Evolutionary conservation across 192 early-diverging fungal genomes (phyloP).

Genomic region (Neocallimastix lanati): DNA sequence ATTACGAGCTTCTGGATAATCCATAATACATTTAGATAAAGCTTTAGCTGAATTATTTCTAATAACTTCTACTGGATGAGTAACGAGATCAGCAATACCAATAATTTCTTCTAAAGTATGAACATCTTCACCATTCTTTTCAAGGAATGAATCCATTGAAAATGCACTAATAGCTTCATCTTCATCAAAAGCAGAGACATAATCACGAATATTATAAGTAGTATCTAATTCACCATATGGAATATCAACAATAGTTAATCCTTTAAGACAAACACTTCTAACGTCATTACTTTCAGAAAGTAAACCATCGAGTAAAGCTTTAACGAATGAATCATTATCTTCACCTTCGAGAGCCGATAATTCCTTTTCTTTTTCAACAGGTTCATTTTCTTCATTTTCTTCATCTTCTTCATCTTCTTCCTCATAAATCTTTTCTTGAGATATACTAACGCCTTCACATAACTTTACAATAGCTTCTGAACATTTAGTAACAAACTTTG

Average conservation of each 20-base stretch:
- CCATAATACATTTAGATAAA: conserved; percentile 37
- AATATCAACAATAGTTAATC: conserved; percentile 3
- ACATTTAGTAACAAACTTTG: conserved; percentile 15
- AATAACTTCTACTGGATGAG: conserved; percentile 31
- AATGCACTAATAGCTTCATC: conserved; percentile 25
- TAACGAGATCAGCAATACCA: conserved; percentile 5
- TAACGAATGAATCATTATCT: conserved; percentile 25
- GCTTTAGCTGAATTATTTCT: conserved; percentile 38
- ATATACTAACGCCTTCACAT: background rate
- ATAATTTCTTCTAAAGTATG: background rate
- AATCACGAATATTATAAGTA: background rate
- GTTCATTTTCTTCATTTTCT: conserved; percentile 13
- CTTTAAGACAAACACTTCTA: conserved; percentile 41
- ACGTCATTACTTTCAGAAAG: conserved; percentile 45
- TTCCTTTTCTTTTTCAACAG: background rate
- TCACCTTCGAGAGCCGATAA: conserved; percentile 15
- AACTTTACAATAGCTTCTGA: conserved; percentile 12
- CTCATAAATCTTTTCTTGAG: background rate
- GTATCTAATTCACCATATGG: background rate
- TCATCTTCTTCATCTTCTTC: conserved; percentile 9
- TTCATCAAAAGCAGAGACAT: background rate
- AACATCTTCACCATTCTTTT: conserved; percentile 1
- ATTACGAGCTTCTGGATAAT: conserved; percentile 24
- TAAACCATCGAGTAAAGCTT: conserved; percentile 38
- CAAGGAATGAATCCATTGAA: conserved; percentile 6